Conservation (phyloP, 257 asterid species). For the Capsicum rhomboideum region DNA sequence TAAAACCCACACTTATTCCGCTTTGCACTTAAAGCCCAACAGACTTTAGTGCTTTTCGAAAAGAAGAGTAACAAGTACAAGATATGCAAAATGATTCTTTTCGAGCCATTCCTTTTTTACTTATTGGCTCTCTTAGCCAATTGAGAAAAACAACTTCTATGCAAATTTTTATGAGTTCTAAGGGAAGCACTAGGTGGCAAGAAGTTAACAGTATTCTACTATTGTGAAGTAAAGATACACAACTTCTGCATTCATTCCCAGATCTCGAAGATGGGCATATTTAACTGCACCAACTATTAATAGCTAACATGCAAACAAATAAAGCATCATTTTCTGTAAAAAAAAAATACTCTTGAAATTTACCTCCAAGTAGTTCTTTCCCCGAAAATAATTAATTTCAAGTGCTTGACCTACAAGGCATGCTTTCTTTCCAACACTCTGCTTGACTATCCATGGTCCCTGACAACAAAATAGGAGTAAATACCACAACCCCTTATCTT, state of each 20-base stretch:
- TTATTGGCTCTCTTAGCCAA: background rate
- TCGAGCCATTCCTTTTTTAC: background rate
- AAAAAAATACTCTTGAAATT: background rate
- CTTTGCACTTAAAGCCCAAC: background rate
- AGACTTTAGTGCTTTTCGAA: too few species aligned
- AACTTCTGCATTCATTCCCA: background rate
- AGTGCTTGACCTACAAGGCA: constrained; percentile 82
- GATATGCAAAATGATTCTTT: background rate
- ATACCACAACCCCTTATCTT: background rate
- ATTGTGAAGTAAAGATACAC: background rate
- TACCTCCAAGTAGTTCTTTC: constrained; percentile 97
- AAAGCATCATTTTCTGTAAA: background rate
- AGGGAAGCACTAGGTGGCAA: background rate
- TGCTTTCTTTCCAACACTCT: constrained; percentile 87
- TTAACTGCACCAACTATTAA: background rate
- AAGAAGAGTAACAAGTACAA: background rate
- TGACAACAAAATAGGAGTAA: constrained; percentile 18
- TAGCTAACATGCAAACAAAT: background rate
- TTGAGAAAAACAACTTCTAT: background rate
- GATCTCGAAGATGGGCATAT: background rate
- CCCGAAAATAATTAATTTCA: constrained; percentile 69
- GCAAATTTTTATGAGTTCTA: background rate
- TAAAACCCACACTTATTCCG: background rate
- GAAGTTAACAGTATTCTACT: background rate
- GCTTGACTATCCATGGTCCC: constrained; percentile 99